These are phyloP conservation scores for Laguncularia racemosa DNA, from an alignment of 345 rosid species.

Conservation along the genomic window DNA sequence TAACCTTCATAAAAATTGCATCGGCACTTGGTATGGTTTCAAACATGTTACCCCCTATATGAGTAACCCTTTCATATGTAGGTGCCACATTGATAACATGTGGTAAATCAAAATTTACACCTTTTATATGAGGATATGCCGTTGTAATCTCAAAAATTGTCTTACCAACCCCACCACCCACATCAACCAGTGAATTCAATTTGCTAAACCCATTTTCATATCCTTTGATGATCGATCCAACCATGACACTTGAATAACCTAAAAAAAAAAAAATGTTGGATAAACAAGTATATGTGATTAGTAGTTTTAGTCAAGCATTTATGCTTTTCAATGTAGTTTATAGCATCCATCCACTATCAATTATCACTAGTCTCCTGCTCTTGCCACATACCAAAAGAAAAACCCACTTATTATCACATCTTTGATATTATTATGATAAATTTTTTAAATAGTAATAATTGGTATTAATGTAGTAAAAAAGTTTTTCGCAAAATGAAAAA, in stretches of 20 bases:
- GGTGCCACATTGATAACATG: constrained; percentile 3
- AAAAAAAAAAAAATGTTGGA: no score
- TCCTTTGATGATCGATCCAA: background rate
- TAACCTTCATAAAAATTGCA: background rate
- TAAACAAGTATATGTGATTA: no score
- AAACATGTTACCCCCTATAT: background rate
- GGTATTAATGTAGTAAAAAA: no score
- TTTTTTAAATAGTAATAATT: no score
- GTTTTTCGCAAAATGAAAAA: no score
- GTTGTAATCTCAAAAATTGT: constrained; percentile 10
- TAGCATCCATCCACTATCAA: no score
- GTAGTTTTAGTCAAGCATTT: no score
- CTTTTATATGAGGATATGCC: constrained; percentile 14
- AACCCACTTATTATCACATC: no score
- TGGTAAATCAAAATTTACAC: constrained; percentile 11
- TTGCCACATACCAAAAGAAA: no score
- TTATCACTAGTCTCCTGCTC: no score
- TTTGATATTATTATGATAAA: no score
- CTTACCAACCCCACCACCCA: constrained; percentile 18
- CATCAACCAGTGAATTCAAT: constrained; percentile 9
- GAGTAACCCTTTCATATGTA: background rate
- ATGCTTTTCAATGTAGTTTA: no score
- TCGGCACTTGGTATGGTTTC: background rate
- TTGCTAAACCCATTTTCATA: constrained; percentile 12
- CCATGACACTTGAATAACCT: constrained; percentile 2